Percentiles rank a stretch among this genome's conserved stretches.
Conservation (phyloP, 1,139 yeast species). For the Yamadazyma taylorii region DNA sequence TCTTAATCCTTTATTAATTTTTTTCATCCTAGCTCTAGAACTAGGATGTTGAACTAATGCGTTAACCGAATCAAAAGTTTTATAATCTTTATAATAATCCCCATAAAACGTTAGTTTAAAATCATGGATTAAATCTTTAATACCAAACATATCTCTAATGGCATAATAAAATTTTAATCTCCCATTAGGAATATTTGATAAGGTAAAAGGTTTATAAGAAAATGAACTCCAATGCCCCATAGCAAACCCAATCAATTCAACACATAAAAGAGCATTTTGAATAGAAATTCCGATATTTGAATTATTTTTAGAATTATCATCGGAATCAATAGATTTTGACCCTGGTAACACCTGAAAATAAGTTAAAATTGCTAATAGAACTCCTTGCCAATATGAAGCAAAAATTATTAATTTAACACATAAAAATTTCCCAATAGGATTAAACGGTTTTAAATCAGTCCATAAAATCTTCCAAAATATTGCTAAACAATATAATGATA, state of each 20-base stretch:
- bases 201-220: conserved; percentile 70
- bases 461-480: conserved; percentile 89
- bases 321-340: conserved; percentile 26
- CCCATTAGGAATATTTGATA: conserved; percentile 63
- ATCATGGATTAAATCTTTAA: conserved; percentile 74
- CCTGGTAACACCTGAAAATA: conserved; percentile 52
- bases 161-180: conserved; percentile 63
- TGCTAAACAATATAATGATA: conserved; percentile 83
- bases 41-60: conserved; percentile 69
- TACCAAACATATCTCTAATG: conserved; percentile 72
- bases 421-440: conserved; percentile 89
- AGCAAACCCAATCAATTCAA: conserved; percentile 85
- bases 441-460: conserved; percentile 71
- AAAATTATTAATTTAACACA: conserved; percentile 92
- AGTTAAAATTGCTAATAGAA: conserved; percentile 62
- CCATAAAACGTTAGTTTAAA: conserved; percentile 74
- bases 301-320: conserved; percentile 23
- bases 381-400: conserved; percentile 97
- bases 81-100: conserved; percentile 69
- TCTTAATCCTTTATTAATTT: conserved; percentile 81
- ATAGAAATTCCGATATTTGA: conserved; percentile 55
- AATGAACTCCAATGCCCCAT: conserved; percentile 87
- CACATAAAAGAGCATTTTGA: conserved; percentile 78
- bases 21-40: conserved; percentile 63
- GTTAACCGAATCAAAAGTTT: conserved; percentile 80